These are phyloP conservation scores for Mrakia blollopis DNA, from an alignment of 768 basidiomycete genomes.

Conservation along the genomic window DNA sequence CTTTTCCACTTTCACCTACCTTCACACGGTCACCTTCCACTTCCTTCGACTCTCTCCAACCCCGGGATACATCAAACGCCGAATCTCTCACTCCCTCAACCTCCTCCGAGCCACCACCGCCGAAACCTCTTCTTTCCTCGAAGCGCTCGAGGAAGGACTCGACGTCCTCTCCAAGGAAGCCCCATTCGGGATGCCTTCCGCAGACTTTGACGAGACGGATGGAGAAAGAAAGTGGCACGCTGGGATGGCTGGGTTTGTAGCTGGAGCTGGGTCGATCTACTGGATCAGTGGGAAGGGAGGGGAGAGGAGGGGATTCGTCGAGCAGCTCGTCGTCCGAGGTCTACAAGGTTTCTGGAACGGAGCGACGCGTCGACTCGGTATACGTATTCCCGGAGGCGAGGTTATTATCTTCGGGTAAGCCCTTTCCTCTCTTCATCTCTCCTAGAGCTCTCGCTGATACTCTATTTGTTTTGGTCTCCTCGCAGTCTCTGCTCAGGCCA, in stretches of 20 bases:
- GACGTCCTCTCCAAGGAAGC: constrained; percentile 15
- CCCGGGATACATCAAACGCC: neutral
- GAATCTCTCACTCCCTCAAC: constrained; percentile 16
- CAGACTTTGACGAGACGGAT: constrained; percentile 12
- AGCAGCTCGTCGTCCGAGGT: constrained; percentile 29
- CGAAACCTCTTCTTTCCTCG: constrained; percentile 20
- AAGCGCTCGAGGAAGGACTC: constrained; percentile 28
- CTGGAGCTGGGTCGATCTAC: constrained; percentile 26
- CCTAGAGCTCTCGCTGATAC: neutral
- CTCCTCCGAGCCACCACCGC: constrained; percentile 14
- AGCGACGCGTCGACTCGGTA: neutral
- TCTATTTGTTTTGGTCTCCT: neutral
- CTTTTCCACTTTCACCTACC: constrained; percentile 28
- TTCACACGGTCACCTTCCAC: constrained; percentile 18
- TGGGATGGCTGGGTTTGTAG: constrained; percentile 9
- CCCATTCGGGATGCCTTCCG: constrained; percentile 23
- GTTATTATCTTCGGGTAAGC: constrained; percentile 17
- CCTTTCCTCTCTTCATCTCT: neutral
- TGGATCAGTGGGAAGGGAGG: constrained; percentile 8
- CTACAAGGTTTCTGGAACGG: constrained; percentile 28
- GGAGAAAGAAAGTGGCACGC: constrained; percentile 32
- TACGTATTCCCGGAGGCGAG: constrained; percentile 18
- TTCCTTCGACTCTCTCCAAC: constrained; percentile 29
- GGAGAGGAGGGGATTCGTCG: constrained; percentile 21
- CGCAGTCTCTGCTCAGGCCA: constrained; percentile 15